Evolutionary conservation across 1,284 basidiomycete genomes (phyloP).

Genomic region (Puccinia coronata): DNA sequence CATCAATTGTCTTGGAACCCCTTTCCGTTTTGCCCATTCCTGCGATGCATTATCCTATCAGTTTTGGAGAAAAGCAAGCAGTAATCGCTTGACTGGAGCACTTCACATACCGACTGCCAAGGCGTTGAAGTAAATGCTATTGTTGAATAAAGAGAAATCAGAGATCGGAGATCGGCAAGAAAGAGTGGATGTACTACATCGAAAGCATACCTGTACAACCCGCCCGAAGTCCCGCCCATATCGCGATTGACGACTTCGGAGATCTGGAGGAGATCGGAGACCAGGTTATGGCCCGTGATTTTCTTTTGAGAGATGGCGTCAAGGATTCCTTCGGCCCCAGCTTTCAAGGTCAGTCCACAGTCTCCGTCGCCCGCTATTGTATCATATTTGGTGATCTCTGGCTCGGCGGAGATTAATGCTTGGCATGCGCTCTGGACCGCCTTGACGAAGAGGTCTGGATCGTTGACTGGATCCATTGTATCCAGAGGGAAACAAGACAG

Average conservation of each 20-base stretch:
- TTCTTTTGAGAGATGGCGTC: conserved; percentile 58
- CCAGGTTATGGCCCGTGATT: conserved; percentile 68
- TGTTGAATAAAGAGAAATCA: neutral
- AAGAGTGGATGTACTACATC: neutral
- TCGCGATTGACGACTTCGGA: conserved; percentile 69
- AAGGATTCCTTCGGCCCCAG: conserved; percentile 64
- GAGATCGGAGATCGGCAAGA: neutral
- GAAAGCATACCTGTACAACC: conserved; percentile 76
- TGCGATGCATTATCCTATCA: neutral
- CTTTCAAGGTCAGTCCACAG: conserved; percentile 82
- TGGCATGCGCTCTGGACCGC: conserved; percentile 70
- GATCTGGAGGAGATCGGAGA: conserved; percentile 69
- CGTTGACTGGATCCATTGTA: conserved; percentile 47
- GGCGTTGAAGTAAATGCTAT: conserved; percentile 80
- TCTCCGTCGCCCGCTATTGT: conserved; percentile 71
- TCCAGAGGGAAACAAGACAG: no score
- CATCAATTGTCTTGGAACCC: conserved; percentile 60
- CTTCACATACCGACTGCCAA: conserved; percentile 69
- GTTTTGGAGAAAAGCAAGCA: neutral
- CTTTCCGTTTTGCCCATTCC: conserved; percentile 21
- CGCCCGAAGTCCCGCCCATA: conserved; percentile 92
- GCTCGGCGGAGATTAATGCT: conserved; percentile 73
- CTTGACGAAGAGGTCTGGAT: conserved; percentile 63
- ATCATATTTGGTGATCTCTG: conserved; percentile 85
- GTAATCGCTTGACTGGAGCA: neutral